Evolutionary conservation across 352 stramenopile species (phyloP).

Genomic region (Phytophthora uliginosa): DNA sequence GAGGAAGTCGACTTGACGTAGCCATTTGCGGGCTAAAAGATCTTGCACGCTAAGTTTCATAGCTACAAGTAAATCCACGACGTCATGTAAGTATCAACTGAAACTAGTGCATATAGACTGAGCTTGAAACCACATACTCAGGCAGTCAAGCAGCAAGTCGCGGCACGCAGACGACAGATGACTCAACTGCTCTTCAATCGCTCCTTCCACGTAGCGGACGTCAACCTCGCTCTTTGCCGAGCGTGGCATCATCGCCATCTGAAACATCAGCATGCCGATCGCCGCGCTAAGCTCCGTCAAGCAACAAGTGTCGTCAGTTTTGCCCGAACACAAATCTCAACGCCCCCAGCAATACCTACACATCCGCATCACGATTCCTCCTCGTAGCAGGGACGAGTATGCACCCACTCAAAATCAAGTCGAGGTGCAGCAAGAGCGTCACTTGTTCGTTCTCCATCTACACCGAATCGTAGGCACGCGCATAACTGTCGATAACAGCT

Average conservation of each 20-base stretch:
- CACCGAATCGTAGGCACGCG: slow-evolving; percentile 6
- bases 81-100: neutral
- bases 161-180: slow-evolving; percentile 56
- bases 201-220: slow-evolving; percentile 41
- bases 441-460: slow-evolving; percentile 53
- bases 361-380: slow-evolving; percentile 47
- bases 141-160: slow-evolving; percentile 56
- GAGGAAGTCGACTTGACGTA: slow-evolving; percentile 69
- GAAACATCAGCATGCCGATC: slow-evolving; percentile 73
- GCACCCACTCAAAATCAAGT: slow-evolving; percentile 61
- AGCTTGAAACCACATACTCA: slow-evolving; percentile 42
- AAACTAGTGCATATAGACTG: neutral
- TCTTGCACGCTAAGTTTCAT: slow-evolving; percentile 49
- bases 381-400: slow-evolving; percentile 51
- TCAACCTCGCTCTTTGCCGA: slow-evolving; percentile 37
- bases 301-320: neutral
- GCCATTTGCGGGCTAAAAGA: slow-evolving; percentile 60
- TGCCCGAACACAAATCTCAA: neutral
- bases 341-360: slow-evolving; percentile 38
- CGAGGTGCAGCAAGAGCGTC: slow-evolving; percentile 53
- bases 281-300: slow-evolving; percentile 36
- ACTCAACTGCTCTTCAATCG: slow-evolving; percentile 60
- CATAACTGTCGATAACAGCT: slow-evolving; percentile 20
- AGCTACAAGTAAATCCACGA: slow-evolving; percentile 18
- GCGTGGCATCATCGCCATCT: slow-evolving; percentile 60